Evolutionary conservation across 2,329 filamentous ascomycete species (phyloP).

Genomic region (Ceratocystis alfenasii): DNA sequence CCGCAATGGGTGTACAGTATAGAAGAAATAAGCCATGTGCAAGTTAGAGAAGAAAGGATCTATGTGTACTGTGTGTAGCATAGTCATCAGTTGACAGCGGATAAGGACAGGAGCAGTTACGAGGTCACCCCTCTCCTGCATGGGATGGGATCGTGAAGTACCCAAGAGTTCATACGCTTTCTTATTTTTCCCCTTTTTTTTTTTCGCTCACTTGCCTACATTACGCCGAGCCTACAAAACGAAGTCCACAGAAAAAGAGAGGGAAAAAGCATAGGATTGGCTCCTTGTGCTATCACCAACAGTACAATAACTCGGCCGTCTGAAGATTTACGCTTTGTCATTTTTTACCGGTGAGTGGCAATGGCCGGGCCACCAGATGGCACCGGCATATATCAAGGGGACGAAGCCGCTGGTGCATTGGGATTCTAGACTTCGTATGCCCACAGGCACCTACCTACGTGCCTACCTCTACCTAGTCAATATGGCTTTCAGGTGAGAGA

Average conservation of each 20-base stretch:
- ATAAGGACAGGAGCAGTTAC: conserved; percentile 8
- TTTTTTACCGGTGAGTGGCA: not conserved
- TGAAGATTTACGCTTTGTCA: not conserved
- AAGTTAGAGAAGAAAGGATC: not conserved
- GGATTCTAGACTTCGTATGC: conserved; percentile 8
- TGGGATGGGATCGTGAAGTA: not conserved
- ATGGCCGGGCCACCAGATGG: not conserved
- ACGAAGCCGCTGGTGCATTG: not conserved
- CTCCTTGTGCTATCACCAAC: not conserved
- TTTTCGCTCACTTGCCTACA: too few relatives aligned
- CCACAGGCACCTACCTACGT: not conserved
- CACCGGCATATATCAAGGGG: not conserved
- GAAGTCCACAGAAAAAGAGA: not conserved
- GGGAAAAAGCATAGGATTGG: not conserved
- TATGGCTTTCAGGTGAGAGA: conserved; percentile 11
- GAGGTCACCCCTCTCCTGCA: conserved; percentile 4
- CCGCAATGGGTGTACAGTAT: too few relatives aligned
- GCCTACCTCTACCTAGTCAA: not conserved
- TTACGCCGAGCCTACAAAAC: not conserved
- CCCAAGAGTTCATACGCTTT: not conserved
- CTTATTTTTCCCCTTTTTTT: not conserved
- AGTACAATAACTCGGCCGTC: not conserved
- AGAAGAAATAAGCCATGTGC: not conserved
- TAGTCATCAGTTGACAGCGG: conserved; percentile 6
- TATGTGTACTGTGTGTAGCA: not conserved